Evolutionary conservation across 2,329 filamentous ascomycete species (phyloP).

Genomic region (Aureobasidium sp.): DNA sequence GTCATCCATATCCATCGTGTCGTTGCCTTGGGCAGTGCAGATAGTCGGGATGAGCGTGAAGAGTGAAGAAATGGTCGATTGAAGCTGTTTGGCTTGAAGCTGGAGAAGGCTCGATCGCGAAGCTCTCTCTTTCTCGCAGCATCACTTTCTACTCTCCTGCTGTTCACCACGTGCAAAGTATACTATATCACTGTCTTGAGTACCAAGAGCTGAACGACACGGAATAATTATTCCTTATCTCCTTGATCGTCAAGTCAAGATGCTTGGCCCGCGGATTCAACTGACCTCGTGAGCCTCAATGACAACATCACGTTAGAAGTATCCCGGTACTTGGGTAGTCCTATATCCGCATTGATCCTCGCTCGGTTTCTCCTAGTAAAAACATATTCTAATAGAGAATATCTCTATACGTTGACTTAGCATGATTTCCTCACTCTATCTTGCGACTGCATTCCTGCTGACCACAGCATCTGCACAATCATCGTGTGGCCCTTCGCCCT

Average conservation of each 20-base stretch:
- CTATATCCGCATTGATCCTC: neutral
- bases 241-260: too few species aligned
- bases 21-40: neutral
- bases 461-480: neutral
- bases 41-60: neutral
- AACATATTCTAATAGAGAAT: neutral
- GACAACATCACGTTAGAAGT: too few species aligned
- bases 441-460: neutral
- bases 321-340: neutral
- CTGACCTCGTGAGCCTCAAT: too few species aligned
- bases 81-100: neutral
- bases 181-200: too few species aligned
- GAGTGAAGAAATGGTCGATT: neutral
- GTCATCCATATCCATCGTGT: conserved; percentile 19
- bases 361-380: neutral
- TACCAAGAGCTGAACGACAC: too few species aligned
- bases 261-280: too few species aligned
- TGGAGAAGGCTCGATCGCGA: neutral
- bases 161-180: too few species aligned
- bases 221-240: too few species aligned
- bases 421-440: neutral
- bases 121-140: neutral
- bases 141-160: neutral
- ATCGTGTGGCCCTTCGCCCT: neutral
- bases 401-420: too few species aligned